Evolutionary conservation across 139 green algal genomes (phyloP).

Genomic region (Chlamydomonas sp.): DNA sequence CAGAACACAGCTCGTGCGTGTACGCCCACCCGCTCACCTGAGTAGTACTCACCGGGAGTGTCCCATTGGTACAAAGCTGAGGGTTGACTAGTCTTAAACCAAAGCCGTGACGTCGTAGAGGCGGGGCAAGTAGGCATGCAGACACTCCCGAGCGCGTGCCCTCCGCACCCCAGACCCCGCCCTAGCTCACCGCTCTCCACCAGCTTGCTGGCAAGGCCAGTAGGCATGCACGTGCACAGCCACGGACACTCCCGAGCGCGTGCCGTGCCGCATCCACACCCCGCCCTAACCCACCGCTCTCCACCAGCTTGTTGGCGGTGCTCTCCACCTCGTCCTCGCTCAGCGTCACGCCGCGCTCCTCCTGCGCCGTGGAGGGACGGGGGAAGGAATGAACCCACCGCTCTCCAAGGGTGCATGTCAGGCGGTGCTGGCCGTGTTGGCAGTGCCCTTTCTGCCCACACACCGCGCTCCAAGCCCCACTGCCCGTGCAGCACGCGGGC

Average conservation of each 20-base stretch:
- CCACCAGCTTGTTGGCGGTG: constrained; percentile 2
- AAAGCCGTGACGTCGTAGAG: too few relatives aligned
- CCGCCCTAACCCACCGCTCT: neutral
- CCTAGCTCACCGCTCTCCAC: too few relatives aligned
- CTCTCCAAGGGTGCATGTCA: too few relatives aligned
- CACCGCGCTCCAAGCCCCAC: neutral
- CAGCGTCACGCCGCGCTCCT: constrained; percentile 19
- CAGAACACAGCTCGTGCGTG: too few relatives aligned
- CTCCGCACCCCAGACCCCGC: neutral
- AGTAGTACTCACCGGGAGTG: too few relatives aligned
- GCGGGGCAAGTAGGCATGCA: neutral
- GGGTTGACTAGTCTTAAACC: too few relatives aligned
- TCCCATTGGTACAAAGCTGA: too few relatives aligned
- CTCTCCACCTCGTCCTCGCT: constrained; percentile 38
- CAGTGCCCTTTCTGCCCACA: neutral
- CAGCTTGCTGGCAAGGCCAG: too few relatives aligned
- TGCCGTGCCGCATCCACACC: neutral
- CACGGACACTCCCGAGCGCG: neutral
- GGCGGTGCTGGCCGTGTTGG: too few relatives aligned
- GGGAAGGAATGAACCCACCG: neutral
- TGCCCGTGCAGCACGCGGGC: neutral
- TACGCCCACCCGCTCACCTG: too few relatives aligned
- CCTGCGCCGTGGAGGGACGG: neutral
- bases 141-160: neutral
- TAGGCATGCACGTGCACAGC: neutral